These are phyloP conservation scores for Cyclocybe cylindracea DNA, from an alignment of 768 basidiomycete genomes.

Conservation along the genomic window DNA sequence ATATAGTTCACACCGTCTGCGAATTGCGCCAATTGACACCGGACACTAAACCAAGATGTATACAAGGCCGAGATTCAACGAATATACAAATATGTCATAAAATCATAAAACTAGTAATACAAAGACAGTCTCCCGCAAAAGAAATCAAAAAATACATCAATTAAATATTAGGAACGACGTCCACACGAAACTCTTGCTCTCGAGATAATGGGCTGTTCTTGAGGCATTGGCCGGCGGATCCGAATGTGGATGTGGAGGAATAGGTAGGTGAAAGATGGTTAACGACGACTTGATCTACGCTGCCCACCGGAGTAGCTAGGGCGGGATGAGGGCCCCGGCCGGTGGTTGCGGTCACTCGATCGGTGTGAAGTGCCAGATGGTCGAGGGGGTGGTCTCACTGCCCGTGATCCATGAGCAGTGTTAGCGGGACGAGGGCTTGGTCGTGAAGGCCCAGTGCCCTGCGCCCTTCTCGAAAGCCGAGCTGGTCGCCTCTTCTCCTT, in stretches of 20 bases:
- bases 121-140: too few relatives aligned
- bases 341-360: conserved; percentile 9
- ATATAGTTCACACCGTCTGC: too few relatives aligned
- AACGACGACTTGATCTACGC: conserved; percentile 15
- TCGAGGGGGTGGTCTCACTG: conserved; percentile 11
- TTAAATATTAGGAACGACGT: too few relatives aligned
- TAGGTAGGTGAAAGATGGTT: neutral
- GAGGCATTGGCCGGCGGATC: too few relatives aligned
- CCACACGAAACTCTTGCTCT: neutral
- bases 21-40: too few relatives aligned
- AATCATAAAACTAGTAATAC: too few relatives aligned
- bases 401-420: conserved; percentile 8
- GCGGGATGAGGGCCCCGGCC: conserved; percentile 11
- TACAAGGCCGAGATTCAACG: neutral
- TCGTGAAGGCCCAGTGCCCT: conserved; percentile 3
- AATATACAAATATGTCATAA: neutral
- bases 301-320: conserved; percentile 8
- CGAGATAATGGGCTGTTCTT: too few relatives aligned
- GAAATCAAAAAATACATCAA: too few relatives aligned
- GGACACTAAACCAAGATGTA: neutral
- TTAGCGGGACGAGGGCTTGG: conserved; percentile 10
- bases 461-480: conserved; percentile 1
- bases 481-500: neutral
- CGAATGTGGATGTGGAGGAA: neutral
- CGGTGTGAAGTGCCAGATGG: conserved; percentile 10